phyloP scores from a whole-genome alignment of 1,284 basidiomycete genomes.

The Leccinum solheimii region DNA sequence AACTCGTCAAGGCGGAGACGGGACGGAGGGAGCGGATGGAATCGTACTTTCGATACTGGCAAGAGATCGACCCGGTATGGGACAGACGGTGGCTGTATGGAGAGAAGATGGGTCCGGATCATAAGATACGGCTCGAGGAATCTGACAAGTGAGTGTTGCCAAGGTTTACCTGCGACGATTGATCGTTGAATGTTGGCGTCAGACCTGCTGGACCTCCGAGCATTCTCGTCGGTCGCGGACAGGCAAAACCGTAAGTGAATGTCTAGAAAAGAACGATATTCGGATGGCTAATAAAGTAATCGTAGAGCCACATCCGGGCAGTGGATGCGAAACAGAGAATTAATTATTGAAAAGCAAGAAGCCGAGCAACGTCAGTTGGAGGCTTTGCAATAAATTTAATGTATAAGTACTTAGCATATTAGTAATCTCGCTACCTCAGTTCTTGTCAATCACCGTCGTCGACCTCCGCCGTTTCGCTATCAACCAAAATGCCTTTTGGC shows the following conservation, averaged over 20 bases:
- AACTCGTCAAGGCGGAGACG: conserved; percentile 24
- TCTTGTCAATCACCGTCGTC: conserved; percentile 33
- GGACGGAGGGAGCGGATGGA: conserved; percentile 33
- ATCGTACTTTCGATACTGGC: conserved; percentile 32
- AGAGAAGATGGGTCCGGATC: conserved; percentile 7
- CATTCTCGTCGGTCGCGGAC: not conserved
- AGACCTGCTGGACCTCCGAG: conserved; percentile 17
- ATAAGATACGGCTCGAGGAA: not conserved
- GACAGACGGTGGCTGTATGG: conserved; percentile 28
- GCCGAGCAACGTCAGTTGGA: conserved; percentile 20
- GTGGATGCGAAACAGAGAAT: conserved; percentile 10
- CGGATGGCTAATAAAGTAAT: too few relatives aligned
- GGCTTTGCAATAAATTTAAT: not conserved
- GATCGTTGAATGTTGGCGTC: not conserved
- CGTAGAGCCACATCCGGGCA: conserved; percentile 6
- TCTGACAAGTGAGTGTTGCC: conserved; percentile 6
- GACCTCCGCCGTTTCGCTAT: conserved; percentile 18
- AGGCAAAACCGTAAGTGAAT: conserved; percentile 7
- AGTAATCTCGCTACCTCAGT: conserved; percentile 25
- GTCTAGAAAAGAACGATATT: not conserved
- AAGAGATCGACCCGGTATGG: conserved; percentile 26
- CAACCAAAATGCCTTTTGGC: conserved; percentile 63
- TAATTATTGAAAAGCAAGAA: conserved; percentile 20
- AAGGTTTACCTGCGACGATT: not conserved
- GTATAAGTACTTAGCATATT: conserved; percentile 25